These are phyloP conservation scores for Emericellopsis atlantica DNA, from an alignment of 2,329 filamentous ascomycete genomes.

Conservation along the genomic window DNA sequence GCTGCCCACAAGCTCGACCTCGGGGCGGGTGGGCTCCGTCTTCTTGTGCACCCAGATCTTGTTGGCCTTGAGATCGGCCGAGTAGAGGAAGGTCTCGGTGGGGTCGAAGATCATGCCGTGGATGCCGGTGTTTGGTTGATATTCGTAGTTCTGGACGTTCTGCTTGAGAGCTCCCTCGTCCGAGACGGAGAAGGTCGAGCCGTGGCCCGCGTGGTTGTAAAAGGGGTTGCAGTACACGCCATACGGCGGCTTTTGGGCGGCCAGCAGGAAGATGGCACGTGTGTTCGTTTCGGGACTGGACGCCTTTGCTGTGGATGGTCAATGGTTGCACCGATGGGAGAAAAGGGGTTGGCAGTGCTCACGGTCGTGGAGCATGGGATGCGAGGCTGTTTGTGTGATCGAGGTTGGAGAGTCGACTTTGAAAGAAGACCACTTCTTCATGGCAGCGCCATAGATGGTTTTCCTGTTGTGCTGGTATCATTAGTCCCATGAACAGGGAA, in stretches of 20 bases:
- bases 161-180: constrained; percentile 41
- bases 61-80: constrained; percentile 65
- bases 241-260: constrained; percentile 65
- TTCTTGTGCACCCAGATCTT: constrained; percentile 80
- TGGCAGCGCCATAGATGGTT: constrained; percentile 77
- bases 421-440: constrained; percentile 89
- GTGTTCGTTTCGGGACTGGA: constrained; percentile 63
- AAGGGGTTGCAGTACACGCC: constrained; percentile 84
- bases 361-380: constrained; percentile 68
- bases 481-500: neutral
- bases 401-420: constrained; percentile 62
- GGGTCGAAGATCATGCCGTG: constrained; percentile 76
- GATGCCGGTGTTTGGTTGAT: constrained; percentile 57
- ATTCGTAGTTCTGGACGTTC: constrained; percentile 62
- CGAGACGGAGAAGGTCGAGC: constrained; percentile 61
- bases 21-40: constrained; percentile 36
- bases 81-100: constrained; percentile 63
- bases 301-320: constrained; percentile 42
- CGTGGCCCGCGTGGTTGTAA: constrained; percentile 72
- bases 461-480: constrained; percentile 57
- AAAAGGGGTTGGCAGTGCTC: constrained; percentile 17
- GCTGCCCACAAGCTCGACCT: constrained; percentile 57
- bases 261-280: constrained; percentile 78
- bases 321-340: neutral
- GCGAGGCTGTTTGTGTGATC: constrained; percentile 62